Conservation (phyloP, 2,329 filamentous ascomycete genomes). For the Cytospora piceae region DNA sequence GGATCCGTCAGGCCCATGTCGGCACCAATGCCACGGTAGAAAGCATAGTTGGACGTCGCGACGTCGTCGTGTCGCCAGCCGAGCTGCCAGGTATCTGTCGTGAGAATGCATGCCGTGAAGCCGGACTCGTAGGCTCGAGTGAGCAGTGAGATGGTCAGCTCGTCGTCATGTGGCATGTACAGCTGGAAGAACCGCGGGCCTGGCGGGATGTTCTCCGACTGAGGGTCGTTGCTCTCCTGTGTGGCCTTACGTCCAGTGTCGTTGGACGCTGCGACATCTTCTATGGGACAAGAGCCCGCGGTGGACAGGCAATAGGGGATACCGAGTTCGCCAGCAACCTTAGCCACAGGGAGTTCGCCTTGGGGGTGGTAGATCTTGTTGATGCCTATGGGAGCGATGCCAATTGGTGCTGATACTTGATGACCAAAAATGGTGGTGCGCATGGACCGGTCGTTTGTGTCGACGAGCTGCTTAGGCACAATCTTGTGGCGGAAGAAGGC, state of each 20-base stretch:
- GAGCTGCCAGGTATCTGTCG: slow-evolving; percentile 66
- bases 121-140: slow-evolving; percentile 57
- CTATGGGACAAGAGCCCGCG: slow-evolving; percentile 59
- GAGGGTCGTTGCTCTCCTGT: slow-evolving; percentile 28
- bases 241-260: slow-evolving; percentile 43
- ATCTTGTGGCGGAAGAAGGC: slow-evolving; percentile 68
- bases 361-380: slow-evolving; percentile 66
- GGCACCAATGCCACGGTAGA: slow-evolving; percentile 63
- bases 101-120: slow-evolving; percentile 62
- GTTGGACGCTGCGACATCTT: slow-evolving; percentile 61
- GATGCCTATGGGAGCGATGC: slow-evolving; percentile 68
- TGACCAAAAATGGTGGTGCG: slow-evolving; percentile 63
- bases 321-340: slow-evolving; percentile 61
- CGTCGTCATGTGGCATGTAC: slow-evolving; percentile 67
- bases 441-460: slow-evolving; percentile 63
- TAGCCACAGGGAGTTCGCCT: slow-evolving; percentile 63
- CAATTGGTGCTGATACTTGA: slow-evolving; percentile 61
- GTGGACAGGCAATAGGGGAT: slow-evolving; percentile 64
- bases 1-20: slow-evolving; percentile 63
- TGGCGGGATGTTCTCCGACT: slow-evolving; percentile 15
- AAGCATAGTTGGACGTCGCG: slow-evolving; percentile 61
- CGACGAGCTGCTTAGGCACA: slow-evolving; percentile 63
- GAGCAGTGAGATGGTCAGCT: slow-evolving; percentile 59
- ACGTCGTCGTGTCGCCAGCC: slow-evolving; percentile 65
- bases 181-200: slow-evolving; percentile 63